Evolutionary conservation across 1,139 yeast species (phyloP), one percentile per base, ranked within the genome.

Genomic region (Geotrichum carabidarum): DNA sequence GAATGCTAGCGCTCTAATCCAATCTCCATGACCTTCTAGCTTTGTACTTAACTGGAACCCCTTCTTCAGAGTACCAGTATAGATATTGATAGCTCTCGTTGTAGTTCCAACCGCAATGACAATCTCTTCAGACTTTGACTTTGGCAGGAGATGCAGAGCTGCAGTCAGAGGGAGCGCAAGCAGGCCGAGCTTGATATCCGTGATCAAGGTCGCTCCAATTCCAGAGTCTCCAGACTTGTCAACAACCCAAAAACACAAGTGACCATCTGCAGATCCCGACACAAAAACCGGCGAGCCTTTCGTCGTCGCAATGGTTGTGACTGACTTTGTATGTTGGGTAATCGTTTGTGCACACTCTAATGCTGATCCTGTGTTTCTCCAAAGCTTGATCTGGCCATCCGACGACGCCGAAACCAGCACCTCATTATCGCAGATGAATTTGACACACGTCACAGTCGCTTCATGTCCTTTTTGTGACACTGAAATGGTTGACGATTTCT

Each of bases 21-120:
- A 91, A 69, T 91, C 96, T 70, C 90, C 97, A 68, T 91, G 97
- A 8, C 98, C 97, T 32, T 83, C 78, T 45, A 91, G 71, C 8
- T 73, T 74, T 0, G 89, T 84, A 34, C 78, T 74, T 53, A 74
- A 71, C 5, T 64, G 58, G 42, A 80, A 69, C 8, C 63, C 58
- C 1, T 59, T 54, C n/a, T 30, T 48, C 2, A 57, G 57, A 0
- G 59, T 59, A 1, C 71, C 58, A 8, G 71, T 65, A 60, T 83
- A 77, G 0, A 86, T 75, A 60, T 75, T 80, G 5, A 91, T 68
- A 32, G 75, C 72, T 35, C 81, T 75, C 38, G 79, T 76, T 0
- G 98, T 86, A 6, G 97, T 97, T n/a, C 89, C 76, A 1, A 91
- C 84, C n/a, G 91, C 74, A 8, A 89, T 65, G 58, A 77, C 78